Percentiles rank a stretch among this genome's conserved stretches.
These are phyloP conservation scores for Citrus sinensis DNA, from an alignment of 345 rosid genomes.

Conservation along the genomic window DVS_A1.0 CM039161.1:23360001-23360500, in stretches of 20 bases:
- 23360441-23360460: constrained; percentile 1
- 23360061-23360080: background rate
- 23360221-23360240: constrained; percentile 67
- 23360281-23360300: constrained; percentile 55
- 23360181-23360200: constrained; percentile 95
- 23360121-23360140: background rate
- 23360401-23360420: background rate
- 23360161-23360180: constrained; percentile 48
- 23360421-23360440: background rate
- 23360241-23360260: constrained; percentile 46
- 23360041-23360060: background rate
- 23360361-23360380: background rate
- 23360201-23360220: constrained; percentile 88
- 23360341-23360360: constrained; percentile 13
- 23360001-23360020: background rate
- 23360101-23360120: background rate
- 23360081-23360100: background rate
- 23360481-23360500: constrained; percentile 86
- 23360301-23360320: constrained; percentile 93
- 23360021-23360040: too few species aligned
- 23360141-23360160: background rate
- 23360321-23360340: constrained; percentile 79
- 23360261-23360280: constrained; percentile 43
- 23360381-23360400: background rate
- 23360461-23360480: constrained; percentile 53